Evolutionary conservation across 116 monocot species (phyloP).

Genomic region (Phalaenopsis hybrid): DNA sequence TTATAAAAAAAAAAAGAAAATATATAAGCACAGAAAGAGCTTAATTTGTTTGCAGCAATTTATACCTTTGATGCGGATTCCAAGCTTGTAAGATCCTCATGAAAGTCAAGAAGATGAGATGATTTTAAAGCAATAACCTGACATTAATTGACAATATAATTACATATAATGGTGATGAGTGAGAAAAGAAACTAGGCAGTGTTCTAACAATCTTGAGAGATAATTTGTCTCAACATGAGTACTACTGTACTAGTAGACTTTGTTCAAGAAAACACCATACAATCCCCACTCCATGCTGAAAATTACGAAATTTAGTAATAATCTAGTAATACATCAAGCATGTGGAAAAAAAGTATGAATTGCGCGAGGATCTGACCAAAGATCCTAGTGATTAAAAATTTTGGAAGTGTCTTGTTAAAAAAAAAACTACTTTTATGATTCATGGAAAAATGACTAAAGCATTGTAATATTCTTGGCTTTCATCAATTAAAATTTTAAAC

Average conservation of each 20-base stretch:
- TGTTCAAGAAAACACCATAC: not conserved
- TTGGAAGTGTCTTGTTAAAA: not conserved
- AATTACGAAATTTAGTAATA: not conserved
- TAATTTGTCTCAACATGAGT: not conserved
- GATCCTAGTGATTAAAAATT: not conserved
- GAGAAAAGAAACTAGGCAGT: not conserved
- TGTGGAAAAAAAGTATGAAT: not conserved
- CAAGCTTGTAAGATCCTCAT: constrained; percentile 71
- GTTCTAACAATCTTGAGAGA: not conserved
- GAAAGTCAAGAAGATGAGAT: constrained; percentile 75
- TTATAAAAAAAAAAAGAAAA: not conserved
- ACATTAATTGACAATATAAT: constrained; percentile 4
- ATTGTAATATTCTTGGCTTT: not conserved
- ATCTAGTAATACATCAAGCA: not conserved
- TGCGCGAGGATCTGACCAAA: not conserved
- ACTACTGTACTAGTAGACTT: not conserved
- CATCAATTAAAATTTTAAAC: not conserved
- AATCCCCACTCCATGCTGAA: not conserved
- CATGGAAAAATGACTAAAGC: not conserved
- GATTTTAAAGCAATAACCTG: constrained; percentile 84
- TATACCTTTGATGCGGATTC: constrained; percentile 91
- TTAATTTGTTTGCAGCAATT: not conserved
- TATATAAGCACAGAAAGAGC: not conserved
- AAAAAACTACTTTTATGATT: not conserved
- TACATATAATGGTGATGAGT: not conserved